Evolutionary conservation across 2,329 filamentous ascomycete species (phyloP).

Genomic region (Pseudogymnoascus sp.): DNA sequence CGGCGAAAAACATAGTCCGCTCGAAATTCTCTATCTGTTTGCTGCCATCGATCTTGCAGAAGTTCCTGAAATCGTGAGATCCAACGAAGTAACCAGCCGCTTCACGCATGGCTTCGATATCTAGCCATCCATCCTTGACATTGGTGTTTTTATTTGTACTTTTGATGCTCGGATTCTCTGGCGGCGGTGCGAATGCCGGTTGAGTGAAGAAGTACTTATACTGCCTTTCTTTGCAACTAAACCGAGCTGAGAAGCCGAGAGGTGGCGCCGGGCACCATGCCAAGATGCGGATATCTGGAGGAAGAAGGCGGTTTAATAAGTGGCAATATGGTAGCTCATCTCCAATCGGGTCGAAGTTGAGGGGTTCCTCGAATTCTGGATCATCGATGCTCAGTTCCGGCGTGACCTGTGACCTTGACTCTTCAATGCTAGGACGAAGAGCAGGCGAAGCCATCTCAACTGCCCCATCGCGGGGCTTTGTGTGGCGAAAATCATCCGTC

Average conservation of each 20-base stretch:
- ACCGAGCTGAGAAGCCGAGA: conserved; percentile 75
- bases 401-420: neutral
- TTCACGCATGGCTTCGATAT: conserved; percentile 76
- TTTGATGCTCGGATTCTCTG: conserved; percentile 30
- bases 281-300: conserved; percentile 78
- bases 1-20: conserved; percentile 69
- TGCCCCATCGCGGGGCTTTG: conserved; percentile 18
- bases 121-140: conserved; percentile 64
- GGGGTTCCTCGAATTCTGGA: conserved; percentile 16
- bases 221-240: conserved; percentile 81
- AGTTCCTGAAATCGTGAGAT: conserved; percentile 88
- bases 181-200: conserved; percentile 68
- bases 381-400: conserved; percentile 11
- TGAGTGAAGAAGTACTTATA: conserved; percentile 99
- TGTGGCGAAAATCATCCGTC: conserved; percentile 17
- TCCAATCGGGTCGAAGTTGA: conserved; percentile 52
- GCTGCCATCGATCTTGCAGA: conserved; percentile 84
- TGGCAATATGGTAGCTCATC: conserved; percentile 81
- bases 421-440: conserved; percentile 17
- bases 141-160: conserved; percentile 23
- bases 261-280: conserved; percentile 88
- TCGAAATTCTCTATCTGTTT: conserved; percentile 85
- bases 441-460: conserved; percentile 22
- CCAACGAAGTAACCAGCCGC: conserved; percentile 77
- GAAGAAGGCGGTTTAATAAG: conserved; percentile 78